Percentiles rank a stretch among this genome's conserved stretches.
Evolutionary conservation across 2,329 filamentous ascomycete species (phyloP).

Genomic region (Paecilomyces dactylethromorphus): DNA sequence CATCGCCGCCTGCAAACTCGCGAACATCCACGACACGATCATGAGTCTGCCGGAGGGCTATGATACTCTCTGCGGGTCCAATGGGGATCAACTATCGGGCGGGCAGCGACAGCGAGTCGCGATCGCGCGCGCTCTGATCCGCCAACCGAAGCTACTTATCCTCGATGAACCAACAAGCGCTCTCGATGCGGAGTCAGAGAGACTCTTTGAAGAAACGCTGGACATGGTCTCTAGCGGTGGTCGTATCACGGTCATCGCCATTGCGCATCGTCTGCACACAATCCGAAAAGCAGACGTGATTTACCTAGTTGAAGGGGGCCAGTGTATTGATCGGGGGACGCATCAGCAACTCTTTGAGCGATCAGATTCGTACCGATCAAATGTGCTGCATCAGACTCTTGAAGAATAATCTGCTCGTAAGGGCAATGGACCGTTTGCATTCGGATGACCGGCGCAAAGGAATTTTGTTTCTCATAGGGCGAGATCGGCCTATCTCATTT

Average conservation of each 20-base stretch:
- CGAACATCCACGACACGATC: conserved; percentile 47
- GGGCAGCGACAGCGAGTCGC: conserved; percentile 50
- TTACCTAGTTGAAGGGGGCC: conserved; percentile 66
- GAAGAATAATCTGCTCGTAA: no score
- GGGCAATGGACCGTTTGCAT: no score
- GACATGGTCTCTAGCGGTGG: conserved; percentile 8
- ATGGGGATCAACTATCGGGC: conserved; percentile 47
- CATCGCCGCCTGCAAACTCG: conserved; percentile 42
- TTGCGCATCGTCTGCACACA: conserved; percentile 22
- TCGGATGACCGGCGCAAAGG: no score
- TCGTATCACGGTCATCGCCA: conserved; percentile 19
- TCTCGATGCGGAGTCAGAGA: conserved; percentile 43
- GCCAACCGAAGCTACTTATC: conserved; percentile 45
- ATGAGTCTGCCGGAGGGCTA: conserved; percentile 44
- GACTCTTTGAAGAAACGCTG: conserved; percentile 27
- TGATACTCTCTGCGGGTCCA: conserved; percentile 46
- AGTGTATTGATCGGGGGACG: conserved; percentile 55
- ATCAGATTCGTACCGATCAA: no score
- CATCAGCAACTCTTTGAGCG: conserved; percentile 52
- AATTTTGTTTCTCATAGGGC: no score
- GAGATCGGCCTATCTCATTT: no score
- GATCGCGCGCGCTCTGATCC: conserved; percentile 47
- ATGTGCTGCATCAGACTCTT: no score
- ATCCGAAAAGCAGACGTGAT: conserved; percentile 71
- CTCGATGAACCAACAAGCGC: conserved; percentile 51